Evolutionary conservation across 139 green algal species (phyloP).

Genomic region (Microglena sp.): DNA sequence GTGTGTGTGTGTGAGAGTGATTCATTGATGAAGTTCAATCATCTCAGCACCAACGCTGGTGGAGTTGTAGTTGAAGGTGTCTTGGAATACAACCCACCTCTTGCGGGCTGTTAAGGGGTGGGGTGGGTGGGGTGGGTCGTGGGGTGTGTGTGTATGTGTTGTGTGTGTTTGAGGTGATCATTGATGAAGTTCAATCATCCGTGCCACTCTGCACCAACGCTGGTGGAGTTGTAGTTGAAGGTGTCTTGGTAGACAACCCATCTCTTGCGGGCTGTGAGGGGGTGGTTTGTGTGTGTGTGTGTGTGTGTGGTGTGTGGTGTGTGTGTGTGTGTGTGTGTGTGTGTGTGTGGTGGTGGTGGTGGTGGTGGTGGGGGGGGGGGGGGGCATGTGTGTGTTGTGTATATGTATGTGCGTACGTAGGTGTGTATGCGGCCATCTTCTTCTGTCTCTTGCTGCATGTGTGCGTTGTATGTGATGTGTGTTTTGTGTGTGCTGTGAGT

Average conservation of each 20-base stretch:
- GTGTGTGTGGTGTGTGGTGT: no score
- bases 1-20: background rate
- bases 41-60: slow-evolving; percentile 36
- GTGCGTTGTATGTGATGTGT: no score
- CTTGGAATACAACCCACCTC: slow-evolving; percentile 37
- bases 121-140: background rate
- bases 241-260: slow-evolving; percentile 35
- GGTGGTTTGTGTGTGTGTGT: no score
- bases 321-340: no score
- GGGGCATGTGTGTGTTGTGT: no score
- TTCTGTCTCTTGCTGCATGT: no score
- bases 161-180: no score
- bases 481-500: no score
- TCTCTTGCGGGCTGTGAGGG: slow-evolving; percentile 40
- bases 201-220: slow-evolving; percentile 43
- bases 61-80: slow-evolving; percentile 26
- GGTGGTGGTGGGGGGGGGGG: no score
- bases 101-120: slow-evolving; percentile 37
- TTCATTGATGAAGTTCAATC: slow-evolving; percentile 51
- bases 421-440: no score
- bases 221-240: slow-evolving; percentile 30
- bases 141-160: background rate
- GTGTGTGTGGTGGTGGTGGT: no score
- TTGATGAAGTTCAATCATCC: slow-evolving; percentile 52
- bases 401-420: no score